Conservation (phyloP, 1,284 basidiomycete genomes). For the Neolentinus lepideus region DNA sequence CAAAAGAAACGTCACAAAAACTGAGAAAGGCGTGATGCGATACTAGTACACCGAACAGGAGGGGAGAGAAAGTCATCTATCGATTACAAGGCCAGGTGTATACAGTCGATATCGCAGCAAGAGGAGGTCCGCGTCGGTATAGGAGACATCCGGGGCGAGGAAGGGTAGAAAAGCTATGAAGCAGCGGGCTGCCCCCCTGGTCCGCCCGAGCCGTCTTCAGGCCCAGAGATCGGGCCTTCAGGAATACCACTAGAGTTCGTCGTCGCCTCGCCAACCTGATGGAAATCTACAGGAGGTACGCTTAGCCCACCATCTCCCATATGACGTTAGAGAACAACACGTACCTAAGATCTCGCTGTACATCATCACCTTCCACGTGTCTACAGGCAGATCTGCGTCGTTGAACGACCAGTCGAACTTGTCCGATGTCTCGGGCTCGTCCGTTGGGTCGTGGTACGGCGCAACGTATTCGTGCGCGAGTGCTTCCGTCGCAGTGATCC, state of each 20-base stretch:
- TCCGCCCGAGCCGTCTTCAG: slow-evolving; percentile 28
- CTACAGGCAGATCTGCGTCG: slow-evolving; percentile 98
- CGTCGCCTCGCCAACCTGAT: slow-evolving; percentile 57
- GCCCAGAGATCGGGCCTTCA: slow-evolving; percentile 60
- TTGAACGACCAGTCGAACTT: slow-evolving; percentile 99
- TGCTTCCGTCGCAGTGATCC: slow-evolving; percentile 92
- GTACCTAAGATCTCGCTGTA: slow-evolving; percentile 90
- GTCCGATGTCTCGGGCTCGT: slow-evolving; percentile 92
- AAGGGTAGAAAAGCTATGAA: background rate
- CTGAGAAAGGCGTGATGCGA: background rate
- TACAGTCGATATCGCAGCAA: background rate
- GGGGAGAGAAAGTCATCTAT: background rate
- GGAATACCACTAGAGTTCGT: slow-evolving; percentile 35
- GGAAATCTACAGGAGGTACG: slow-evolving; percentile 52
- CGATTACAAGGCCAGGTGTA: background rate
- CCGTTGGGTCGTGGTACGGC: slow-evolving; percentile 97
- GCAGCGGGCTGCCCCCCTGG: background rate
- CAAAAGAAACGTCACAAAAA: background rate
- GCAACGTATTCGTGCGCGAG: slow-evolving; percentile 92
- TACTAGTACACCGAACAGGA: background rate
- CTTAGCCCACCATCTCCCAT: background rate
- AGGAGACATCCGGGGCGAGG: background rate
- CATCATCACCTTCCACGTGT: slow-evolving; percentile 99
- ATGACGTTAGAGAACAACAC: slow-evolving; percentile 18
- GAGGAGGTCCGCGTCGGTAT: background rate